Evolutionary conservation across 2,329 filamentous ascomycete genomes (phyloP), one percentile per base, ranked within the genome.

Genomic region (Dothideomycetes sp.): DNA sequence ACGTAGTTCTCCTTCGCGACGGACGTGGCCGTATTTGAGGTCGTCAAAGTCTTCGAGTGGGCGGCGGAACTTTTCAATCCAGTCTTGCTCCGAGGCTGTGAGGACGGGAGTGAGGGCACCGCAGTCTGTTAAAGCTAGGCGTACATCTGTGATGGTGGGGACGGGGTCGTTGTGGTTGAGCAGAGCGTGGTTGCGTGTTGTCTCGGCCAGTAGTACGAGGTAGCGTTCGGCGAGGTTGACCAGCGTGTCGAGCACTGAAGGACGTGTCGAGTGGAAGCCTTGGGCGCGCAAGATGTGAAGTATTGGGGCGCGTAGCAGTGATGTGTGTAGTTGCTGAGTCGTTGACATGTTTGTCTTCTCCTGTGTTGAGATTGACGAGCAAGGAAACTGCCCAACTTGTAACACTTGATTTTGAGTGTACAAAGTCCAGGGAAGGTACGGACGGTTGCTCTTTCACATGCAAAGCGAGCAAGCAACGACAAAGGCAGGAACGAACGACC

Each of bases 251-350:
- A 95, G 70, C 5, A 93, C 87, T 3, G 82, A 81, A 2, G 85
- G 80, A 41, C 79, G 79, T 36, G 86, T 84, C 29, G 81, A 73
- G 59, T 93, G 84, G 65, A 93, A 96, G 58, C 89, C 89, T 17
- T 86, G 82, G 20, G 88, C 85, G 56, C 89, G 86, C 37, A 96
- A 78, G 54, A 94, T 89, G 63, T 95, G 87, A 44, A 96, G 77
- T 46, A 95, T 77, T 33, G 81, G 80, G 2, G 89, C 89, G 29
- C 87, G 85, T 43, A 96, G 73, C 48, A 94, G 80, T 46, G 84
- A 81, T 62, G 85, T 81, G 64, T 82, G 74, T 34, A 83, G 68
- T 47, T 56, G 54, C 43, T 54, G 51, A 17, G 42, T 32, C 8
- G 46, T 36, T 16, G 47, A 45, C 43, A 47, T 47, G 12, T 23